These are phyloP conservation scores for Thoreauomyces humboldtii DNA, from an alignment of 192 early-diverging fungal genomes.

Conservation along the genomic window DNA sequence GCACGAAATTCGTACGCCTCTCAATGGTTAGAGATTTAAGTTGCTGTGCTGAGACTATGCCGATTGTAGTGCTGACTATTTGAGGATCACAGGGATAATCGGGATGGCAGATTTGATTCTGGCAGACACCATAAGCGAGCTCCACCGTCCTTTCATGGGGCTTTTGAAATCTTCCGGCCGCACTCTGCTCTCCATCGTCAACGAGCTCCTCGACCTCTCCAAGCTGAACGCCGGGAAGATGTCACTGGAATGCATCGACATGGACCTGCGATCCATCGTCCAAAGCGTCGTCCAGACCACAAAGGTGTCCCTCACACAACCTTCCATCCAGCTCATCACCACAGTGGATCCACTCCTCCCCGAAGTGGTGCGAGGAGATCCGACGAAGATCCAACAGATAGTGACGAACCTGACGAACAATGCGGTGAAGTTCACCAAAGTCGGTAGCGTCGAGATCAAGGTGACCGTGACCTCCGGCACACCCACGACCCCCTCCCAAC, in stretches of 20 bases:
- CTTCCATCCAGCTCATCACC: background rate
- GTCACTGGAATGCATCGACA: background rate
- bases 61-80: too few species aligned
- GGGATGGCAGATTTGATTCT: slow-evolving; percentile 12
- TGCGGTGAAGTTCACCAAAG: slow-evolving; percentile 46
- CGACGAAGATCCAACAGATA: slow-evolving; percentile 14
- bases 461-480: background rate
- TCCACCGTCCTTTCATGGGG: slow-evolving; percentile 6
- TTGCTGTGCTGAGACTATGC: too few species aligned
- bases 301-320: background rate
- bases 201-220: slow-evolving; percentile 16
- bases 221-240: slow-evolving; percentile 18
- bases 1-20: slow-evolving; percentile 11
- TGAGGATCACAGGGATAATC: too few species aligned
- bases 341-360: slow-evolving; percentile 3
- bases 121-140: slow-evolving; percentile 2
- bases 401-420: slow-evolving; percentile 17
- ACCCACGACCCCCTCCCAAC: background rate
- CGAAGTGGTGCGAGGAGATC: background rate
- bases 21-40: too few species aligned
- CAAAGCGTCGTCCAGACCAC: slow-evolving; percentile 6
- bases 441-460: slow-evolving; percentile 53
- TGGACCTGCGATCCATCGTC: slow-evolving; percentile 6
- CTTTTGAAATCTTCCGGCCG: background rate
- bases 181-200: slow-evolving; percentile 6